Conservation (phyloP, 2,329 filamentous ascomycete genomes). For the Hirsutella minnesotensis region DNA sequence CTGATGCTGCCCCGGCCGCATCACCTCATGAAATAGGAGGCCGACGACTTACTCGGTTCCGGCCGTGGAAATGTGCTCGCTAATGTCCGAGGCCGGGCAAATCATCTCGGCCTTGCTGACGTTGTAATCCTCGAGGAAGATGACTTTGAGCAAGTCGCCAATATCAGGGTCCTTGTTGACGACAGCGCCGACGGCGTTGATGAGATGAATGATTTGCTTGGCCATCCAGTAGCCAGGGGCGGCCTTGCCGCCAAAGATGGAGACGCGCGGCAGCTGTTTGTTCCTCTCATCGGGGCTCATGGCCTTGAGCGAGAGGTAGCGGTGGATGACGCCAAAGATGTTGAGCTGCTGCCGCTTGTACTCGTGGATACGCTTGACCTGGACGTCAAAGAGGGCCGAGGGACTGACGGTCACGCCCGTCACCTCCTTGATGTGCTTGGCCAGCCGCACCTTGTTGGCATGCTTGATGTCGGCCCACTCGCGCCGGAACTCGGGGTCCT, state of each 20-base stretch:
- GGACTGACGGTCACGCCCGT: conserved; percentile 79
- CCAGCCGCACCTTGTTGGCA: conserved; percentile 85
- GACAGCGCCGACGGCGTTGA: conserved; percentile 82
- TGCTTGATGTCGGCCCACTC: conserved; percentile 97
- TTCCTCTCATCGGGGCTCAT: conserved; percentile 75
- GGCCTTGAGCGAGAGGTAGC: conserved; percentile 80
- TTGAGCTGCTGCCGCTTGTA: conserved; percentile 99
- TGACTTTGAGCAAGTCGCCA: conserved; percentile 88
- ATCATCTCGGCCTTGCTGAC: conserved; percentile 99
- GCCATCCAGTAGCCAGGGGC: conserved; percentile 99
- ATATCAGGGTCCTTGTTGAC: conserved; percentile 90
- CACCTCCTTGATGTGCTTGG: conserved; percentile 78
- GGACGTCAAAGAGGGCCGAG: conserved; percentile 81
- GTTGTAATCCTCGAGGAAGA: conserved; percentile 97
- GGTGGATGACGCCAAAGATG: conserved; percentile 94
- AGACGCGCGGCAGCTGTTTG: conserved; percentile 78
- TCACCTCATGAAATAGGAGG: too few relatives aligned
- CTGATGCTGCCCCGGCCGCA: too few relatives aligned
- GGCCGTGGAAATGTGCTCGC: conserved; percentile 96
- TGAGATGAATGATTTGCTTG: conserved; percentile 93
- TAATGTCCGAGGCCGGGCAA: conserved; percentile 84
- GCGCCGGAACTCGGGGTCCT: conserved; percentile 83
- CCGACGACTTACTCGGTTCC: conserved; percentile 75
- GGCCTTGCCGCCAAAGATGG: conserved; percentile 95
- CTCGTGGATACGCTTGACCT: conserved; percentile 98